Base-by-base conservation (phyloP, 768 basidiomycete species). In the Tylopilus intermedius region DNA sequence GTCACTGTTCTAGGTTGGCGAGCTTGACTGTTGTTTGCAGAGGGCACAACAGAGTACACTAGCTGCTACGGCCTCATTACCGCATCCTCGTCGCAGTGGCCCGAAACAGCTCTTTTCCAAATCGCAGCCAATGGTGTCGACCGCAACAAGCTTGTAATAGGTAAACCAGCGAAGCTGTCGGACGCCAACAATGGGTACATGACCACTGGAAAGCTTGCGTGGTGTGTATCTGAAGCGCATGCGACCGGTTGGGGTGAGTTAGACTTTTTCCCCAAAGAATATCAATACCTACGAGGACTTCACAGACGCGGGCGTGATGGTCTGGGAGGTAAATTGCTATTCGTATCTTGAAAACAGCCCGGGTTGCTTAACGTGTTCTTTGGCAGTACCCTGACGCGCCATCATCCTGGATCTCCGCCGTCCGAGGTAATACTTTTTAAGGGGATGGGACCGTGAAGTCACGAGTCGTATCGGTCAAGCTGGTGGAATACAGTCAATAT, bases 241-340 rank as follows among this genome's bases (percentile, higher is more conserved):
- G 60, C 58, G 14, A 60, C 75, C 55, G 86, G 85, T 30, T 90
- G 87, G 87, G 79, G 82, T 83, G 56, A 71, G 83, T 71, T 27
- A 21, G 39, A 40, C 29, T 33, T 11, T 11, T 33, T 11, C 32
- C 9, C 32, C 11, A 8, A 33, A 33, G 32, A 33, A 18, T 3
- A 33, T 33, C 29, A 29, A 18, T 29, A 8, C 29, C 29, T 5
- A 29, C 29, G 8, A 29, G 4, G 8, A 5, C 29, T 29, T 29
- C 18, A 18, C 18, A 33, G 32, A 33, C 32, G 32, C 32, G 5
- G 32, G 32, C 32, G 32, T 33, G 11, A 11, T 33, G 32, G 32
- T 33, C 11, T 33, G 11, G 32, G 32, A 33, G 32, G 32, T 33
- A 33, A 4, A 13, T 11, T 11, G 9, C 9, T 29, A 8, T 10